A percentile compares a stretch with the other conserved stretches of the same genome.
phyloP scores from a whole-genome alignment of 192 early-diverging fungal genomes.

The Dissophora globulifera region DNA sequence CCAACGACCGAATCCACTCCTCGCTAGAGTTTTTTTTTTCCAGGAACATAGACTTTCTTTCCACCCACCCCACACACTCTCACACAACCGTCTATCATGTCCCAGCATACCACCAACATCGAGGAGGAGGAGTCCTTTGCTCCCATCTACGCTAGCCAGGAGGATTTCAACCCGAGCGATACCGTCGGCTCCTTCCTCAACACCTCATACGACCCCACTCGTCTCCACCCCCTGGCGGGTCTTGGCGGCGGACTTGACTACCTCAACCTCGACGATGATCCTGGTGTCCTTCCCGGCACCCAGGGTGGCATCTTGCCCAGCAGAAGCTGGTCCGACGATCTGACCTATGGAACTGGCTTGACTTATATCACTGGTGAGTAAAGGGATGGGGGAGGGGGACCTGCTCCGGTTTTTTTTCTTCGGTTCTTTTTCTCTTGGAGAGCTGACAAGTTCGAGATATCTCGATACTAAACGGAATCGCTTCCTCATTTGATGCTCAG shows the following conservation, averaged over 20 bases:
- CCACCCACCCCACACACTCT: too few species aligned
- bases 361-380: slow-evolving; percentile 74
- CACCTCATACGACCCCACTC: slow-evolving; percentile 53
- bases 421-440: too few species aligned
- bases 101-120: slow-evolving; percentile 39
- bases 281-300: slow-evolving; percentile 41
- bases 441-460: too few species aligned
- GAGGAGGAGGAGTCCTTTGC: slow-evolving; percentile 52
- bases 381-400: too few species aligned
- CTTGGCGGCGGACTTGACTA: slow-evolving; percentile 69
- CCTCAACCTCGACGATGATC: slow-evolving; percentile 58
- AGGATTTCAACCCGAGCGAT: slow-evolving; percentile 56
- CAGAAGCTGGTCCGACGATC: slow-evolving; percentile 82
- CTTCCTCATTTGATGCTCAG: too few species aligned
- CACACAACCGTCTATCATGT: slow-evolving; percentile 25
- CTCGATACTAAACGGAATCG: too few species aligned
- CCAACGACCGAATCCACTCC: too few species aligned
- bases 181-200: slow-evolving; percentile 64
- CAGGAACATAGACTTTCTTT: too few species aligned
- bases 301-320: slow-evolving; percentile 69
- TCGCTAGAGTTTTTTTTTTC: too few species aligned
- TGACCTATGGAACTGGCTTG: slow-evolving; percentile 86
- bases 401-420: neutral
- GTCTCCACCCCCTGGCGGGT: slow-evolving; percentile 61
- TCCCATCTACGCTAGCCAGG: slow-evolving; percentile 48